These are phyloP conservation scores for Grosmannia serpens DNA, from an alignment of 2,329 filamentous ascomycete genomes.

Conservation along the genomic window DNA sequence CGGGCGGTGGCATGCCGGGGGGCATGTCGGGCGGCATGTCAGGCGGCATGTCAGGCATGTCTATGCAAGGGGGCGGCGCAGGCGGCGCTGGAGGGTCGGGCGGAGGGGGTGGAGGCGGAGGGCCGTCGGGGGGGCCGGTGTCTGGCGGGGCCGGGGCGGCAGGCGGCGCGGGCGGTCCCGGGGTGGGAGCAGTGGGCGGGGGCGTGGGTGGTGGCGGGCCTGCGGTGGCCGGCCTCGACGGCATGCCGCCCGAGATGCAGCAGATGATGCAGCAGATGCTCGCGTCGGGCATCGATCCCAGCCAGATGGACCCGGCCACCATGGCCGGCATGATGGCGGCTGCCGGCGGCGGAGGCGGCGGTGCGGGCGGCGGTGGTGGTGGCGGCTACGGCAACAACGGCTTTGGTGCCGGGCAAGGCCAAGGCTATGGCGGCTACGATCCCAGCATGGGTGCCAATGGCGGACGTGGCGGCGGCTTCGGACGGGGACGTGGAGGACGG, in stretches of 20 bases:
- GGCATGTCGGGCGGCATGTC: conserved; percentile 24
- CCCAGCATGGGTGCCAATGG: conserved; percentile 25
- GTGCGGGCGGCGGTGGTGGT: conserved; percentile 39
- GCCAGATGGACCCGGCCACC: conserved; percentile 50
- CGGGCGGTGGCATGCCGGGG: conserved; percentile 7
- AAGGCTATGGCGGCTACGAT: conserved; percentile 28
- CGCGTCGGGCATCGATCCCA: conserved; percentile 51
- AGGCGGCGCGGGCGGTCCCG: neutral
- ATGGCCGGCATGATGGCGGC: conserved; percentile 49
- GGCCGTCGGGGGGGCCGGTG: neutral
- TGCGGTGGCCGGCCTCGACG: conserved; percentile 33
- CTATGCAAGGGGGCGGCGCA: neutral
- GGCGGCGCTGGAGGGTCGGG: neutral
- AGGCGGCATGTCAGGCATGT: neutral
- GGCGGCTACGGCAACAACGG: conserved; percentile 28
- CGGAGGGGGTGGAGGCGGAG: neutral
- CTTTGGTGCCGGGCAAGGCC: conserved; percentile 21
- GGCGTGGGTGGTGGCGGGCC: neutral
- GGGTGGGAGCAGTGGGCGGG: neutral
- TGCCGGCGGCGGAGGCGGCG: conserved; percentile 30
- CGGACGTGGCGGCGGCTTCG: conserved; percentile 17
- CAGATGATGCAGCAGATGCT: conserved; percentile 62
- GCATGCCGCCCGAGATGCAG: conserved; percentile 56
- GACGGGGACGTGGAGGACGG: conserved; percentile 20
- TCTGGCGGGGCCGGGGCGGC: neutral